Base-by-base conservation (phyloP, 352 stramenopile species). In the Phytophthora syringae region DNA sequence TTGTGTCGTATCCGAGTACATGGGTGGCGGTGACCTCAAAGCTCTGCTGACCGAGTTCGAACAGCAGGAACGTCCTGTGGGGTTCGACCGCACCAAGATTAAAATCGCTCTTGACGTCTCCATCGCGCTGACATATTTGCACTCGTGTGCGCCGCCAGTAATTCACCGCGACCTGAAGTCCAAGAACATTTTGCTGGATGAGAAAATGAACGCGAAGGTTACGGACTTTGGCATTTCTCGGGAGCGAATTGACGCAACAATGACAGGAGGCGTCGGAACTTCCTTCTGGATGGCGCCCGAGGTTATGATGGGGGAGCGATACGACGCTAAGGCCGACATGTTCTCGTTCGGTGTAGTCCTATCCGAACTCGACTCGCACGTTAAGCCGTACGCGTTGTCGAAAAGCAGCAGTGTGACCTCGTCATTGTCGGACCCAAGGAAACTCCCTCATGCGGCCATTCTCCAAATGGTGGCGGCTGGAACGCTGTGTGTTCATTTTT, bases 261-360 rank as follows among this genome's bases (percentile, higher is more conserved):
- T 81, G 70, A 84, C 74, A 2, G 71, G 60, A 52, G 74, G 71
- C 13, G 66, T 80, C 9, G 71, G 70, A 9, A 82, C 74, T n/a
- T 74, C 56, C 25, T 76, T 79, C n/a, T 81, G 73, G 73, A 81
- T 81, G 69, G 73, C 73, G 2, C 74, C 70, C 2, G 74, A 79
- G 50, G 68, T 83, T 2, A 75, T 83, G 60, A 70, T 80, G 59
- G 70, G 75, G 12, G 69, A 79, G 22, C 47, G 63, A 0, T 79
- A 81, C 44, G 72, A 80, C 13, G 75, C 76, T 36, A 84, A 80
- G 49, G 75, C 72, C 3, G 75, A 84, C 21, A 77, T 81, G 48
- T 84, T 79, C 37, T 81, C 75, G 6, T 81, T 84, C n/a, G 75
- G 75, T 15, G 72, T 80, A 5, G 75, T 84, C 42, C 51, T 84